Evolutionary conservation across 176 grass and related monocot genomes (phyloP).

Genomic region (Typha latifolia): DNA sequence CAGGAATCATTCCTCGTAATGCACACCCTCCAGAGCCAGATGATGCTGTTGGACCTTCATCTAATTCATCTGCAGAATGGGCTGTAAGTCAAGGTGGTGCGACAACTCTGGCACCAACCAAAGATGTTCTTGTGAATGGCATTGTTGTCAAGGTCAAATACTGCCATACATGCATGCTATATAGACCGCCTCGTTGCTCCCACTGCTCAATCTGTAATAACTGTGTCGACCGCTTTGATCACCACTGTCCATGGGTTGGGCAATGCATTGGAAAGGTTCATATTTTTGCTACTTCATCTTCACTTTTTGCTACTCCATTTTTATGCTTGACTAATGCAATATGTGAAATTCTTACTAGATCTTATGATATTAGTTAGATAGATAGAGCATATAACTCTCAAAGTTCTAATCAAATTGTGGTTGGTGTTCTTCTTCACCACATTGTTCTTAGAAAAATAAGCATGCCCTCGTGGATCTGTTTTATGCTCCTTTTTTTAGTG

Average conservation of each 20-base stretch:
- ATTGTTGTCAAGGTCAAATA: constrained; percentile 76
- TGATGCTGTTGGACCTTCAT: constrained; percentile 3
- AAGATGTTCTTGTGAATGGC: constrained; percentile 67
- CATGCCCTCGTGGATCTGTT: no score
- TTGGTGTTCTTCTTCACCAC: no score
- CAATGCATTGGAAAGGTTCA: constrained; percentile 88
- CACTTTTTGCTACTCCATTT: not conserved
- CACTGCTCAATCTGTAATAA: constrained; percentile 98
- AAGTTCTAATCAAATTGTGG: no score
- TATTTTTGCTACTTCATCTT: not conserved
- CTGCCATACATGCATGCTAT: constrained; percentile 91
- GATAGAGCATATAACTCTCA: no score
- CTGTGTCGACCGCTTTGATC: constrained; percentile 86
- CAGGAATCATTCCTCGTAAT: constrained; percentile 82
- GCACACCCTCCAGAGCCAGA: constrained; percentile 53
- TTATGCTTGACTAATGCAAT: no score
- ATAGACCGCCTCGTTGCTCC: constrained; percentile 72
- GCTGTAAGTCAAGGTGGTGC: not conserved
- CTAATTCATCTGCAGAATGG: constrained; percentile 6
- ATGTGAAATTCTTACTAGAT: no score
- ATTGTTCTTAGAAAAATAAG: no score
- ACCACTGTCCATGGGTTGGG: constrained; percentile 93
- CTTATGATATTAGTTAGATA: no score
- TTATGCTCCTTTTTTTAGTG: no score
- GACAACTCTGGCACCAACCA: constrained; percentile 41